Conservation (phyloP, 352 stramenopile genomes). For the Pythium scleroteichum region DNA sequence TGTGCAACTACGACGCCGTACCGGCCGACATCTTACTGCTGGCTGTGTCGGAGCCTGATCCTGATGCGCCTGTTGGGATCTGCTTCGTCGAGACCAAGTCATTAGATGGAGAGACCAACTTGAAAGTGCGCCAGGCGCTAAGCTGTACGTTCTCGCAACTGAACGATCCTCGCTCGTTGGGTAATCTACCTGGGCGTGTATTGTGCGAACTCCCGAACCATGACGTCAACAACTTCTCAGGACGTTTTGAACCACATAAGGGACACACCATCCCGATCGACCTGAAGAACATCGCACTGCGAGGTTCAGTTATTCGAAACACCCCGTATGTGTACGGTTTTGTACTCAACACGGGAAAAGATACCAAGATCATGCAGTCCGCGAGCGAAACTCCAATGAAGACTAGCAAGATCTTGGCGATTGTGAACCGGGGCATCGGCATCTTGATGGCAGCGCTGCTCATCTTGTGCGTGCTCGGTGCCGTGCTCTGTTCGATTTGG, state of each 20-base stretch:
- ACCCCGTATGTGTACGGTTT: constrained; percentile 76
- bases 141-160: constrained; percentile 85
- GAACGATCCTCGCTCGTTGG: constrained; percentile 62
- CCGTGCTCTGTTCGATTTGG: constrained; percentile 69
- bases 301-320: constrained; percentile 85
- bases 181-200: constrained; percentile 64
- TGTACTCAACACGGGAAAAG: constrained; percentile 78
- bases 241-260: constrained; percentile 70
- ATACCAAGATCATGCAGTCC: constrained; percentile 91
- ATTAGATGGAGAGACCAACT: constrained; percentile 85
- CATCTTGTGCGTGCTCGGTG: constrained; percentile 69
- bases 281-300: constrained; percentile 81
- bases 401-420: constrained; percentile 81
- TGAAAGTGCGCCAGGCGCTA: constrained; percentile 83
- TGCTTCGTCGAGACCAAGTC: constrained; percentile 90
- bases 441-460: constrained; percentile 76
- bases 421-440: constrained; percentile 78
- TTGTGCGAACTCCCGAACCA: constrained; percentile 84
- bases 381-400: constrained; percentile 71
- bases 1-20: constrained; percentile 86
- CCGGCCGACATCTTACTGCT: constrained; percentile 82
- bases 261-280: constrained; percentile 83
- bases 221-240: constrained; percentile 86
- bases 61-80: constrained; percentile 62
- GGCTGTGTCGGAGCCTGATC: constrained; percentile 66